phyloP scores from a whole-genome alignment of 495 filamentous ascomycete species.

The Podospora comata region DNA sequence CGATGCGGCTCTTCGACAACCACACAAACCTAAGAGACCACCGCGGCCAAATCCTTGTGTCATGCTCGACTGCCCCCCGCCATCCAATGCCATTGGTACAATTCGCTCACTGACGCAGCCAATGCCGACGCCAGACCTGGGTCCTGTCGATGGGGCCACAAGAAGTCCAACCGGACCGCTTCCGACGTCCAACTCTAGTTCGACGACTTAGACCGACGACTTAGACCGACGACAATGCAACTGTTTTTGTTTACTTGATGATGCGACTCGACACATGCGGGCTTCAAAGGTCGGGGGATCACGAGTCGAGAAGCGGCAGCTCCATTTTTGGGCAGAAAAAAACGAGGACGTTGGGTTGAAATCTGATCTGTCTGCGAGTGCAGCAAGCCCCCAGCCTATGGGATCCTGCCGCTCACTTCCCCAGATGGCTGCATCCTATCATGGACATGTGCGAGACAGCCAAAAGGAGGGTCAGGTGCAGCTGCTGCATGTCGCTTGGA shows the following conservation, averaged over 20 bases:
- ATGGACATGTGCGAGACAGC: constrained; percentile 23
- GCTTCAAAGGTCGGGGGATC: neutral
- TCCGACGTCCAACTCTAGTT: constrained; percentile 19
- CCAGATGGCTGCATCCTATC: constrained; percentile 32
- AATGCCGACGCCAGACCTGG: constrained; percentile 27
- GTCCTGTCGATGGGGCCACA: neutral
- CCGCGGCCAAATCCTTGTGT: constrained; percentile 23
- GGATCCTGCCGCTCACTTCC: constrained; percentile 19
- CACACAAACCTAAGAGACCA: constrained; percentile 4
- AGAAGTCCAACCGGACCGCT: constrained; percentile 27
- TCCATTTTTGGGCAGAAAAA: constrained; percentile 2
- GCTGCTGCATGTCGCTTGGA: constrained; percentile 35
- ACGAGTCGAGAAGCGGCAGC: neutral
- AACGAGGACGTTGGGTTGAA: constrained; percentile 13
- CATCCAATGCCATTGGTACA: constrained; percentile 33
- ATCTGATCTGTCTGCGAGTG: constrained; percentile 8
- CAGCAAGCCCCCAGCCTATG: neutral
- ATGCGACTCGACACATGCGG: no score
- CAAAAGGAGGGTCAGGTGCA: constrained; percentile 35
- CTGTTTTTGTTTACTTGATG: constrained; percentile 3
- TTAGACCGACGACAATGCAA: neutral
- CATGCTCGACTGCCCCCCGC: constrained; percentile 21
- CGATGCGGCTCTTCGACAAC: constrained; percentile 31
- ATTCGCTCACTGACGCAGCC: constrained; percentile 23
- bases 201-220: constrained; percentile 8